Base-by-base conservation (phyloP, 192 early-diverging fungal genomes). In the Phycomyces blakesleeanus region DNA sequence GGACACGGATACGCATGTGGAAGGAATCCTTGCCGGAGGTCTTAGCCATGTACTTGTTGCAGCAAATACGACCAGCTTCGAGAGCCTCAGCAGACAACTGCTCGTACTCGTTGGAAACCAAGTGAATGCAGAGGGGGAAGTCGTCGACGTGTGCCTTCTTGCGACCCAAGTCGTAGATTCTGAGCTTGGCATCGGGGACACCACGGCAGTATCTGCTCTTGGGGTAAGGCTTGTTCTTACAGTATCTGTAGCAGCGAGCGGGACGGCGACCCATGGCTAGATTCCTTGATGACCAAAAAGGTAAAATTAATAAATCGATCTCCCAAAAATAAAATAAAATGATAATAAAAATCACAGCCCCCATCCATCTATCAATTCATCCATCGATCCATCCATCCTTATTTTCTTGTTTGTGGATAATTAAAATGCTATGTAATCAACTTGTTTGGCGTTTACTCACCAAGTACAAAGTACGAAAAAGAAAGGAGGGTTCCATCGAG, bases 151-250 rank as follows among this genome's bases (percentile, higher is more conserved):
- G 74, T 50, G 96, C 96, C 87, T 95, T 96, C 88, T 98, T 98
- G 55, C 93, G 88, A 64, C 96, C 96, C 41, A 98, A 76, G 74
- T 98, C 96, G 81, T 89, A 98, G 78, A 98, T 96, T 68, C 94
- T 82, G 73, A 98, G 92, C 89, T 98, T 98, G 65, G 95, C 84
- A 85, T 98, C 96, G 50, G 96, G 96, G 71, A 98, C 95, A 95
- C 94, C 97, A 90, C 93, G 95, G 83, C 87, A 93, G 90, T 91
- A 98, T 61, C 92, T 90, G 64, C 91, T 95, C 87, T 96, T 99
- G 69, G 97, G 97, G 83, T 97, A 98, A 69, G 93, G 95, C 90
- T 98, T 98, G 93, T 97, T 97, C 87, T 97, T 98, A 83, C 93
- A 94, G 86, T 98, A 98, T 75, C 95, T 87, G 83, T 96, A 98